Base-by-base conservation (phyloP, 2,329 filamentous ascomycete genomes). In the Fragosphaeria purpurea region DNA sequence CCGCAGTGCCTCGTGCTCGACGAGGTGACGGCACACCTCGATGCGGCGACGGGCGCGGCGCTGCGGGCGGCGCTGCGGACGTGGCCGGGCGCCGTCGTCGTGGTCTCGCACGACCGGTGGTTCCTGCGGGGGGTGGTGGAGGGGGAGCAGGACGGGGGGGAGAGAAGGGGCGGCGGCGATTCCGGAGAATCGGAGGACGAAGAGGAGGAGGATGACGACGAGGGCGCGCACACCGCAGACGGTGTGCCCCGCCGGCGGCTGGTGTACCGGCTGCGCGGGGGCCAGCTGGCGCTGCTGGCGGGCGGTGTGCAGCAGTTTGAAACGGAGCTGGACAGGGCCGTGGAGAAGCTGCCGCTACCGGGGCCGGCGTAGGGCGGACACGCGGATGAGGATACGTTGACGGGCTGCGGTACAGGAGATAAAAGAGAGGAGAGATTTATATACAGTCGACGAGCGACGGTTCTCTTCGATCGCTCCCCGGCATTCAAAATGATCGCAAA, bases 11-110 rank as follows among this genome's bases (percentile, higher is more conserved):
- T 91, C 3, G 74, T 91, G 6, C 74, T 91, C 7, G 87, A 91
- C 62, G 88, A 88, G 63, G 83, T 88, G 31, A 93, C 87, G 6
- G 91, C 88, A 1, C 88, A 95, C 69, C 72, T 94, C 41, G 88
- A 94, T 62, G 86, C 85, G 55, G 80, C 93, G 66, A 91, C 85
- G 0, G 86, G 91, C 31, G 77, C 79, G 7, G 86, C 85, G 2
- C 66, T 94, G 50, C 74, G 84, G 1, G 73, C 77, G 31, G 84
- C 83, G 2, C 63, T 94, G 55, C 73, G 75, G 11, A 68, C 68
- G 3, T 94, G 85, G 74, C 76, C 82, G 50, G 88, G 88, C 0
- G 87, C 86, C 0, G 75, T 93, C 4, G 67, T 94, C 40, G 83
- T 93, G 5, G 22, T 22, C 22, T 88, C 82, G 38, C 88, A 94